Evolutionary conservation across 768 basidiomycete species (phyloP).

Genomic region (Mycena pura): DNA sequence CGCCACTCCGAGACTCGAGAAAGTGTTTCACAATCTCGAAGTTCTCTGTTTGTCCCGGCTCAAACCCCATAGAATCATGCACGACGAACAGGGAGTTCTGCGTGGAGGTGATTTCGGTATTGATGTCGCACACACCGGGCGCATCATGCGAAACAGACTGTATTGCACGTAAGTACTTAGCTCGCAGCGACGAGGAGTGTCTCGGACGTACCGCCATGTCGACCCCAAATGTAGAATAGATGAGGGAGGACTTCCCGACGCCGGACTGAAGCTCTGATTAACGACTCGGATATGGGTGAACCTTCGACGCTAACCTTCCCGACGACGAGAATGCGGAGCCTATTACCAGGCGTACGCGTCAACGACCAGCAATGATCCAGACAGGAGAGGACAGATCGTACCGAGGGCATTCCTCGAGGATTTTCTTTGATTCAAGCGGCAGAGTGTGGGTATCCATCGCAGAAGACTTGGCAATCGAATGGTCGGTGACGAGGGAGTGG

Average conservation of each 20-base stretch:
- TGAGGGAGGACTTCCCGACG: constrained; percentile 8
- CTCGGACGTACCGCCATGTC: background rate
- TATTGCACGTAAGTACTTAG: background rate
- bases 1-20: background rate
- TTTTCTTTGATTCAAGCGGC: too few species aligned
- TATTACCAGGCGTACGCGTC: too few species aligned
- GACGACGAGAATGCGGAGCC: constrained; percentile 4
- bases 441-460: too few species aligned
- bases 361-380: too few species aligned
- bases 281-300: background rate
- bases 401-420: too few species aligned
- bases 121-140: background rate
- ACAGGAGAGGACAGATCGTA: too few species aligned
- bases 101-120: background rate
- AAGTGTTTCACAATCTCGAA: background rate
- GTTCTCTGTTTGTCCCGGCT: background rate
- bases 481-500: too few species aligned
- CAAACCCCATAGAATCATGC: constrained; percentile 10
- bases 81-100: constrained; percentile 5
- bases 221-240: background rate
- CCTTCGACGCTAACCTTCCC: constrained; percentile 6
- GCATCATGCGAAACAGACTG: background rate
- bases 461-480: too few species aligned
- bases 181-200: too few species aligned
- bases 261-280: constrained; percentile 5